Conservation (phyloP, 2,329 filamentous ascomycete species). For the Cladosporium phlei region DNA sequence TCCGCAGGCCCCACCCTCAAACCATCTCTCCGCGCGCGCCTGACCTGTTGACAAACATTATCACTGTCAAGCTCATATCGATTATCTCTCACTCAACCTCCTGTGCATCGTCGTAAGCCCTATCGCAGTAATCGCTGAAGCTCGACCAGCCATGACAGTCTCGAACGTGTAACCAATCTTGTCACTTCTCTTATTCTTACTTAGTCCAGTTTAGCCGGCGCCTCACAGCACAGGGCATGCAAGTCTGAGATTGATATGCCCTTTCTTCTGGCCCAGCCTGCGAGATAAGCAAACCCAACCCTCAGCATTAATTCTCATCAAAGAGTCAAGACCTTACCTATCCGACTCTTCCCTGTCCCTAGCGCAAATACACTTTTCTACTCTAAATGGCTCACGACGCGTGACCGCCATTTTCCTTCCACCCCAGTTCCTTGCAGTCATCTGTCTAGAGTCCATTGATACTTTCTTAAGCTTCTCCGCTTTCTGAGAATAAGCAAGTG, state of each 20-base stretch:
- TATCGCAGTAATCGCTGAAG: not conserved
- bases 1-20: not conserved
- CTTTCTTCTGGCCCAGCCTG: constrained; percentile 1
- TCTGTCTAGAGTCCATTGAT: not conserved
- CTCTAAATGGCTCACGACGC: too few relatives aligned
- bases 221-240: constrained; percentile 8
- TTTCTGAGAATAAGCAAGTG: constrained; percentile 6
- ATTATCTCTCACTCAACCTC: not conserved
- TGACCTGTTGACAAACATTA: constrained; percentile 3
- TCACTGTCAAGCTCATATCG: not conserved
- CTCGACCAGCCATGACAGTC: not conserved
- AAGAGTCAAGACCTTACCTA: not conserved
- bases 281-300: constrained; percentile 9
- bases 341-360: constrained; percentile 6
- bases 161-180: not conserved
- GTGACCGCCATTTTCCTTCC: too few relatives aligned
- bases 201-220: constrained; percentile 2
- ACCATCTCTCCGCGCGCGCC: not conserved
- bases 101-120: not conserved
- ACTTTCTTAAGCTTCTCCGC: constrained; percentile 6
- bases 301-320: too few relatives aligned
- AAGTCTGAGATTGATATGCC: constrained; percentile 11
- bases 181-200: constrained; percentile 7
- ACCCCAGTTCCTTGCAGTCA: not conserved
- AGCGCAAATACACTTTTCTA: constrained; percentile 11